Percentiles rank a stretch among this genome's conserved stretches.
phyloP scores from a whole-genome alignment of 192 early-diverging fungal species.

The Linnemannia exigua region DNA sequence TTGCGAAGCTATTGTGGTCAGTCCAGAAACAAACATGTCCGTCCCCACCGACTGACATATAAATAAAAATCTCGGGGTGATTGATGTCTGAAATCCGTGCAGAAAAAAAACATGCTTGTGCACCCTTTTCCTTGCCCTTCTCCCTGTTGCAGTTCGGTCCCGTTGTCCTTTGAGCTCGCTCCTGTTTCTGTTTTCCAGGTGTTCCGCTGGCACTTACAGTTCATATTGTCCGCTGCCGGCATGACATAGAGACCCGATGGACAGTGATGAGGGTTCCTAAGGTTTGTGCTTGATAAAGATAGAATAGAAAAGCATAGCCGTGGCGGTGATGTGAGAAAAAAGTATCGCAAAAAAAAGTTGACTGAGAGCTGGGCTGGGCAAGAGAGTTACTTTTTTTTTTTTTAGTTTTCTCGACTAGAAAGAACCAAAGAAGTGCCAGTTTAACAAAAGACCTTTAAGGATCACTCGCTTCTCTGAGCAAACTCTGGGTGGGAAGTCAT shows the following conservation, averaged over 20 bases:
- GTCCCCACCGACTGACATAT: not conserved
- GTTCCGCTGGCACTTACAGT: conserved; percentile 61
- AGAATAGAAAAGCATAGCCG: not conserved
- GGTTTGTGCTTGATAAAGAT: conserved; percentile 70
- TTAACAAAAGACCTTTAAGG: not conserved
- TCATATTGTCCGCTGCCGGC: conserved; percentile 76
- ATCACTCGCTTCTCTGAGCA: not conserved
- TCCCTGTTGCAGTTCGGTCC: not conserved
- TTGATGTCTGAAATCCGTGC: too few relatives aligned
- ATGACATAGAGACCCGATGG: conserved; percentile 91
- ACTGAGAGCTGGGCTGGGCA: not conserved
- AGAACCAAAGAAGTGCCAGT: not conserved
- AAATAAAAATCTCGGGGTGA: not conserved
- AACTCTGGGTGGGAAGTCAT: not conserved
- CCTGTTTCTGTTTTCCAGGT: not conserved
- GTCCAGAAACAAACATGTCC: not conserved
- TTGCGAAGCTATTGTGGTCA: not conserved
- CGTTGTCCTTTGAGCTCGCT: not conserved
- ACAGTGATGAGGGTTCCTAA: conserved; percentile 83
- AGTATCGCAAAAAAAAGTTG: conserved; percentile 1
- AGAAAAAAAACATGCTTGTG: not conserved
- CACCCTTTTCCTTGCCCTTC: not conserved
- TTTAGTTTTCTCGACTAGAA: not conserved
- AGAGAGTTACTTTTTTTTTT: not conserved
- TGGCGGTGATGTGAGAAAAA: not conserved